Evolutionary conservation across 2,329 filamentous ascomycete species (phyloP).

Genomic region (Epichloe aotearoae): DNA sequence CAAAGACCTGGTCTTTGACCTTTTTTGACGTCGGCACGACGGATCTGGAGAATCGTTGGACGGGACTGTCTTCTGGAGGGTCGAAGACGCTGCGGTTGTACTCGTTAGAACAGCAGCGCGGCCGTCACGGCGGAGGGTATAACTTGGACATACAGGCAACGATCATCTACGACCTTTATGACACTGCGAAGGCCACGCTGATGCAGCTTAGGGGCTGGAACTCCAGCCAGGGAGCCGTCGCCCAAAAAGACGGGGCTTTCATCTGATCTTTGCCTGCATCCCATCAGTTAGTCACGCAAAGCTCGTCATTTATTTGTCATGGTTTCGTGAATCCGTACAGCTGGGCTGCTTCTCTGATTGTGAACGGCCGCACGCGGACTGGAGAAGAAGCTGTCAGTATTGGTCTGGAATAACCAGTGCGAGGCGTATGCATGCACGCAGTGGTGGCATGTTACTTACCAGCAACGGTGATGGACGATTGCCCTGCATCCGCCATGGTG

Average conservation of each 20-base stretch:
- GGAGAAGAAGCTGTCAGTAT: conserved; percentile 15
- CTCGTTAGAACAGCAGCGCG: not conserved
- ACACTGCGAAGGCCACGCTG: conserved; percentile 81
- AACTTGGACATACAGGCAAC: conserved; percentile 65
- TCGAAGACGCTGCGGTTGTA: conserved; percentile 66
- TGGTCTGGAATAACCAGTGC: not conserved
- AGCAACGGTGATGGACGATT: conserved; percentile 46
- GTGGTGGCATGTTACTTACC: conserved; percentile 22
- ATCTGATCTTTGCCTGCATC: conserved; percentile 48
- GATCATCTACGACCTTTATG: conserved; percentile 92
- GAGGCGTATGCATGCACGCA: not conserved
- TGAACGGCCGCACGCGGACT: conserved; percentile 61
- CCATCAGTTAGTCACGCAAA: conserved; percentile 2
- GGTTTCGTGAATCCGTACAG: conserved; percentile 36
- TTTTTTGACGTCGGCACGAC: conserved; percentile 79
- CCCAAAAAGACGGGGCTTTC: conserved; percentile 89
- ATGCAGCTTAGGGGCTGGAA: conserved; percentile 69
- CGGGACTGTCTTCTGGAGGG: conserved; percentile 84
- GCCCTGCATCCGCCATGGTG: conserved; percentile 17
- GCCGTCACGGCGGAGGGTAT: not conserved
- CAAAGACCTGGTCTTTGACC: conserved; percentile 95
- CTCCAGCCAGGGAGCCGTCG: conserved; percentile 85
- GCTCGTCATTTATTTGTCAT: not conserved
- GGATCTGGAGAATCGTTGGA: conserved; percentile 74
- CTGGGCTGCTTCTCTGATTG: conserved; percentile 89